Conservation (phyloP, 805 yeast species). For the Teunomyces aglyptinius region DNA sequence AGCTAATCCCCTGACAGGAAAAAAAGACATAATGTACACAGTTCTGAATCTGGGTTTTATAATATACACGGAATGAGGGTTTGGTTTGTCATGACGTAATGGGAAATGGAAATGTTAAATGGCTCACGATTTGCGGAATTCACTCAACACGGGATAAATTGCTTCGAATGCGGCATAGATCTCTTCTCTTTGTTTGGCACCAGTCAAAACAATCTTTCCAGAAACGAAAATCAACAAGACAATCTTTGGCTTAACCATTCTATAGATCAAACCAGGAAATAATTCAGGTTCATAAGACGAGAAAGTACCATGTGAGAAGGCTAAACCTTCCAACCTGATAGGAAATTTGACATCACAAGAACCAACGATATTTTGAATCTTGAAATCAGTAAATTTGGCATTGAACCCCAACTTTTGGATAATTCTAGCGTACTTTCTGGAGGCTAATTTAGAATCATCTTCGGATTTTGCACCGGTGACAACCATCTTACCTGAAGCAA, state of each 20-base stretch:
- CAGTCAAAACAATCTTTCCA: slow-evolving; percentile 95
- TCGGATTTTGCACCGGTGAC: slow-evolving; percentile 99
- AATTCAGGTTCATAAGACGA: slow-evolving; percentile 97
- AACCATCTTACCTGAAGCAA: slow-evolving; percentile 99
- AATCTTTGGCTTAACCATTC: slow-evolving; percentile 99
- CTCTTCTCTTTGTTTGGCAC: slow-evolving; percentile 98
- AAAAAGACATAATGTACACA: slow-evolving; percentile 1
- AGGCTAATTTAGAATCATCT: slow-evolving; percentile 97
- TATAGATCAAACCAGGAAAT: slow-evolving; percentile 96
- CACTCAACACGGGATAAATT: slow-evolving; percentile 96
- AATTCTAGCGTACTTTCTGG: slow-evolving; percentile 96
- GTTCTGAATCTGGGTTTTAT: slow-evolving; percentile 3
- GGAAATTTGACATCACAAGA: slow-evolving; percentile 99
- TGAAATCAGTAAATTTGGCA: slow-evolving; percentile 96
- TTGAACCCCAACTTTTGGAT: slow-evolving; percentile 97
- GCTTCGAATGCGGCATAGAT: slow-evolving; percentile 98
- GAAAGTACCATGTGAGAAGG: slow-evolving; percentile 98
- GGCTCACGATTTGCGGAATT: slow-evolving; percentile 76
- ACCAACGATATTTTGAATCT: slow-evolving; percentile 97
- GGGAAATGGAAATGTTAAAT: not conserved
- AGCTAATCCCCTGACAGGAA: not conserved
- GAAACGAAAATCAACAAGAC: slow-evolving; percentile 93
- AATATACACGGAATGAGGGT: not conserved
- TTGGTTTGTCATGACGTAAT: slow-evolving; percentile 1
- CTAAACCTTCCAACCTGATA: slow-evolving; percentile 93